These are phyloP conservation scores for Arthrobotrys iridis DNA, from an alignment of 2,329 filamentous ascomycete species.

Conservation along the genomic window DNA sequence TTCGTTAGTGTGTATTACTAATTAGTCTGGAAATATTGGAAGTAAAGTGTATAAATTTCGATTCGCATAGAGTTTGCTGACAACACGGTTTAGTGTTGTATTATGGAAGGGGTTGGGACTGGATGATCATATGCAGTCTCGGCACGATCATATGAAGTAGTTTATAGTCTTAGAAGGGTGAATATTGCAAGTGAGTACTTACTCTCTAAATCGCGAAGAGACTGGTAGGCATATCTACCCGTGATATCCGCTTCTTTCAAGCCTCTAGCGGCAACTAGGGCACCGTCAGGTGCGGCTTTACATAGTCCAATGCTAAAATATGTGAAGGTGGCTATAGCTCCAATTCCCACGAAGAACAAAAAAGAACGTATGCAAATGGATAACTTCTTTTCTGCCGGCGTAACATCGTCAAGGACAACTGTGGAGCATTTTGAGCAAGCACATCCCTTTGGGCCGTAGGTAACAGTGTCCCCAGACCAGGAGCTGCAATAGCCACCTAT, in stretches of 20 bases:
- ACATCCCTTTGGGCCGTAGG: not conserved
- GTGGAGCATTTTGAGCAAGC: not conserved
- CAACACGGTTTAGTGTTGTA: slow-evolving; percentile 2
- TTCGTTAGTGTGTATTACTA: not conserved
- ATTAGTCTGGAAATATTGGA: not conserved
- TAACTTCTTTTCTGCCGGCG: too few species aligned
- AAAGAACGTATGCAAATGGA: too few species aligned
- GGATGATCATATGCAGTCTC: not conserved
- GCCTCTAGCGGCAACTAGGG: not conserved
- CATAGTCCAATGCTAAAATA: too few species aligned
- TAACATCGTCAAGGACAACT: too few species aligned
- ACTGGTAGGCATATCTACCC: slow-evolving; percentile 5
- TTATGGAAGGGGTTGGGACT: not conserved
- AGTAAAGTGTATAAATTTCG: not conserved
- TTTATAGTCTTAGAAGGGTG: not conserved
- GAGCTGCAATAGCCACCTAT: not conserved
- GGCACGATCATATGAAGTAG: too few species aligned
- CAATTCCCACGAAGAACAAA: too few species aligned
- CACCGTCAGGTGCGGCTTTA: not conserved
- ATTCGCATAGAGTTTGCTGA: not conserved
- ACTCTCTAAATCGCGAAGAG: not conserved
- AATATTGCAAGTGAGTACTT: not conserved
- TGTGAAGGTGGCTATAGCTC: too few species aligned
- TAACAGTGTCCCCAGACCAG: not conserved
- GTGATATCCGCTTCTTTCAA: not conserved